Evolutionary conservation across 768 basidiomycete genomes (phyloP), one percentile per base, ranked within the genome.

Genomic region (Baorangia bicolor): DNA sequence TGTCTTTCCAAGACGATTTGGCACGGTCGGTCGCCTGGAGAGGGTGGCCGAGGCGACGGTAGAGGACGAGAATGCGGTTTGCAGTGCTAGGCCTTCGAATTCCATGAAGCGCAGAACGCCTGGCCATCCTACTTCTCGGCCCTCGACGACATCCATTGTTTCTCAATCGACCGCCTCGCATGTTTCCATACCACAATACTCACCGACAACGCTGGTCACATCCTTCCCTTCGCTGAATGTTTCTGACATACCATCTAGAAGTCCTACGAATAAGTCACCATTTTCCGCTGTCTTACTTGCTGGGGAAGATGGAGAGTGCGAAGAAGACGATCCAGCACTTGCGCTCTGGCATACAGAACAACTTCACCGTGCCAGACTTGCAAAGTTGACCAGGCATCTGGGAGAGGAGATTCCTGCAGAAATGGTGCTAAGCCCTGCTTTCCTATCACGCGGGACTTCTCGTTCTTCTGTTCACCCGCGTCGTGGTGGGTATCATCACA

Each of bases 321-420:
- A 47, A 11, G 60, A 49, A 44, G 54, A 61, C 11, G 51, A 56
- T 40, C 44, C 39, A 33, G 25, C 23, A 37, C 34, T 31, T 27
- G 37, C 51, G 16, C 35, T 37, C 23, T 53, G 34, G 62, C 45
- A 43, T 31, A 40, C 45, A 27, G 68, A 70, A 54, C 70, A 69
- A 53, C 38, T 69, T 10, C 61, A 65, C 41, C 72, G 70, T 37
- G 64, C 65, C 20, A 70, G 72, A 38, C 64, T 72, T 37, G 72
- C 69, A 18, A 77, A 75, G 62, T 64, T 77, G 49, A 65, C 72
- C 9, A 73, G 72, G 18, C 65, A 72, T 57, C 64, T 76, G 8
- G 75, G 75, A 43, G 73, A 76, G 57, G 65, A 72, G 47, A 69
- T 77, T 41, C 74, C 78, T 14, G 63, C 69, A 5, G 76, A 74